Evolutionary conservation across 495 filamentous ascomycete species (phyloP).

Genomic region (Cryomyces minteri): DNA sequence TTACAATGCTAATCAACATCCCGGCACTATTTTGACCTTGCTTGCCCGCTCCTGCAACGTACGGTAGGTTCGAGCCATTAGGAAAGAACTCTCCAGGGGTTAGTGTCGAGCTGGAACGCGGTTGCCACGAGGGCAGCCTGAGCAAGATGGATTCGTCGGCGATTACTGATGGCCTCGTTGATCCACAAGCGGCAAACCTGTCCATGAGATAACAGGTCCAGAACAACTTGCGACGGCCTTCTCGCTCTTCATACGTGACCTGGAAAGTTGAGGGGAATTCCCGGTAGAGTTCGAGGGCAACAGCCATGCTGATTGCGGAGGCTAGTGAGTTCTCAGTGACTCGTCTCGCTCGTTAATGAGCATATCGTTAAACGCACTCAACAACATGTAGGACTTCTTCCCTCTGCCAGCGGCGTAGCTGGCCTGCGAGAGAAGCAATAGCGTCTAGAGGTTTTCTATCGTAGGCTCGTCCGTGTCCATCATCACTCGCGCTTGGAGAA

Average conservation of each 20-base stretch:
- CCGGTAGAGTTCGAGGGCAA: constrained; percentile 59
- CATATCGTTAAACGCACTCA: constrained; percentile 32
- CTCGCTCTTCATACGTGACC: constrained; percentile 42
- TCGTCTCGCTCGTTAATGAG: background rate
- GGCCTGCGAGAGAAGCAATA: constrained; percentile 56
- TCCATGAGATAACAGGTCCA: constrained; percentile 78
- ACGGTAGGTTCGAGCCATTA: constrained; percentile 50
- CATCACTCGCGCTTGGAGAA: constrained; percentile 41
- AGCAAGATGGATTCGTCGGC: constrained; percentile 56
- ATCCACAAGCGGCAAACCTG: constrained; percentile 59
- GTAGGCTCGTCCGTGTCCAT: constrained; percentile 65
- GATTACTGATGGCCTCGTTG: constrained; percentile 57
- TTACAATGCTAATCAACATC: constrained; percentile 65
- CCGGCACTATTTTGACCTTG: constrained; percentile 49
- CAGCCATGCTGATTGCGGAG: constrained; percentile 61
- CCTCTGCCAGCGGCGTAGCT: constrained; percentile 62
- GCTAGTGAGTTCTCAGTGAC: constrained; percentile 25
- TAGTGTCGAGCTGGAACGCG: constrained; percentile 31
- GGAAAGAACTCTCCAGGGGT: constrained; percentile 62
- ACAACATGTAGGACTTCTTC: constrained; percentile 70
- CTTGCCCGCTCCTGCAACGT: constrained; percentile 42
- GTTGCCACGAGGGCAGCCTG: constrained; percentile 50
- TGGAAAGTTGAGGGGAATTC: constrained; percentile 39
- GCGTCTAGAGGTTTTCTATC: constrained; percentile 53
- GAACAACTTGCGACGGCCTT: constrained; percentile 57